Conservation (phyloP, 148 eudicot genomes). For the Diospyros kaki region DNA sequence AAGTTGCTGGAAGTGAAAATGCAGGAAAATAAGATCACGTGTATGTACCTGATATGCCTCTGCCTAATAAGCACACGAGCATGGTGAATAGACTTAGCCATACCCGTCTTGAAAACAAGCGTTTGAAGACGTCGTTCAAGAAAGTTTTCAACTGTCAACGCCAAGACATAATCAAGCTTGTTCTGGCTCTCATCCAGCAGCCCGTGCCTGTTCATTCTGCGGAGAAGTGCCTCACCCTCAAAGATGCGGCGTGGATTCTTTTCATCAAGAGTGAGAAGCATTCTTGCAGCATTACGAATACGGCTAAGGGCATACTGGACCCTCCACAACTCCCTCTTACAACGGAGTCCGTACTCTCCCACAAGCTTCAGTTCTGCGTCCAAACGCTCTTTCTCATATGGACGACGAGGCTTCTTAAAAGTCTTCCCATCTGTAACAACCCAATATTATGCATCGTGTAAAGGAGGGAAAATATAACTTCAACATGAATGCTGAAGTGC, state of each 20-base stretch:
- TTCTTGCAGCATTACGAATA: conserved; percentile 55
- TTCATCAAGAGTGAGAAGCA: conserved; percentile 64
- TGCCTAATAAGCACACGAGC: conserved; percentile 61
- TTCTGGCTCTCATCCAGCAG: conserved; percentile 53
- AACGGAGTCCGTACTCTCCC: conserved; percentile 63
- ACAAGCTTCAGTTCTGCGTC: conserved; percentile 68
- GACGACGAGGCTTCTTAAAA: conserved; percentile 67
- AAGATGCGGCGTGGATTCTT: conserved; percentile 58
- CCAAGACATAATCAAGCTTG: conserved; percentile 68
- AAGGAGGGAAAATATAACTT: not conserved
- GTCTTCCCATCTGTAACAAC: conserved; percentile 52
- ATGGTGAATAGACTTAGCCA: conserved; percentile 72
- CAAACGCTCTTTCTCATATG: conserved; percentile 63
- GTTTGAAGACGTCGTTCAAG: conserved; percentile 68
- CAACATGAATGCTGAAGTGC: not conserved
- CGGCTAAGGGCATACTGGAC: conserved; percentile 57
- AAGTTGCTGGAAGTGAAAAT: too few species aligned
- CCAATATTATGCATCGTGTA: not conserved
- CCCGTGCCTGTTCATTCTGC: conserved; percentile 58
- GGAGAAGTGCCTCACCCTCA: conserved; percentile 62
- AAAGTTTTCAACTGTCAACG: conserved; percentile 61
- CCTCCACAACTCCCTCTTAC: conserved; percentile 66
- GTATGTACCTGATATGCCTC: conserved; percentile 57
- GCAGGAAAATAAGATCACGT: not conserved
- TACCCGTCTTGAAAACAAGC: conserved; percentile 60